Conservation (phyloP, 192 early-diverging fungal genomes). For the Coemansia sp. region DNA sequence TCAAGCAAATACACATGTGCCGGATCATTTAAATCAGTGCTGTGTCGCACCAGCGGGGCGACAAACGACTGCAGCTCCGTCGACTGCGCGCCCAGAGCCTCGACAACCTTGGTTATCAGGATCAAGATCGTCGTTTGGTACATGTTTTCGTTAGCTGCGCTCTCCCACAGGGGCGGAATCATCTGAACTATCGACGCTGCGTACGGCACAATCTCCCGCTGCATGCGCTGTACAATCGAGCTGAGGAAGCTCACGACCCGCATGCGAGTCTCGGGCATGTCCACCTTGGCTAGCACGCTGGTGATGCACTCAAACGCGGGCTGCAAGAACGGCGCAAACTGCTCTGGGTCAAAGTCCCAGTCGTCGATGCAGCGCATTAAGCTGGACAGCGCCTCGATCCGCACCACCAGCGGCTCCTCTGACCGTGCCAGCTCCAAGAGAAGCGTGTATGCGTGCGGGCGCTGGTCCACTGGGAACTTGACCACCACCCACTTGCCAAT, state of each 20-base stretch:
- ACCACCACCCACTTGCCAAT: conserved; percentile 84
- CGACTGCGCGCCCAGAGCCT: conserved; percentile 68
- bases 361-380: conserved; percentile 74
- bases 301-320: conserved; percentile 58
- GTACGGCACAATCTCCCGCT: conserved; percentile 71
- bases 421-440: conserved; percentile 67
- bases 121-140: conserved; percentile 78
- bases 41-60: conserved; percentile 72
- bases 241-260: conserved; percentile 71
- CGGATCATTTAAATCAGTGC: conserved; percentile 62
- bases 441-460: conserved; percentile 66
- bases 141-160: conserved; percentile 69
- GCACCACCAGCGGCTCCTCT: conserved; percentile 77
- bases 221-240: conserved; percentile 75
- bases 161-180: conserved; percentile 79
- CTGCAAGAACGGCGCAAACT: conserved; percentile 68
- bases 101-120: conserved; percentile 75
- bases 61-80: conserved; percentile 70
- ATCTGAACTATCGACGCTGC: conserved; percentile 69
- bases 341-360: conserved; percentile 78
- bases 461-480: conserved; percentile 62
- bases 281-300: conserved; percentile 60
- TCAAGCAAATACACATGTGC: conserved; percentile 81
- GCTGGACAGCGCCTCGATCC: conserved; percentile 70
- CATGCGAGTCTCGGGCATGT: conserved; percentile 75